These are phyloP conservation scores for Fraxinus velutina DNA, from an alignment of 305 asterid genomes.

Conservation along the genomic window DNA sequence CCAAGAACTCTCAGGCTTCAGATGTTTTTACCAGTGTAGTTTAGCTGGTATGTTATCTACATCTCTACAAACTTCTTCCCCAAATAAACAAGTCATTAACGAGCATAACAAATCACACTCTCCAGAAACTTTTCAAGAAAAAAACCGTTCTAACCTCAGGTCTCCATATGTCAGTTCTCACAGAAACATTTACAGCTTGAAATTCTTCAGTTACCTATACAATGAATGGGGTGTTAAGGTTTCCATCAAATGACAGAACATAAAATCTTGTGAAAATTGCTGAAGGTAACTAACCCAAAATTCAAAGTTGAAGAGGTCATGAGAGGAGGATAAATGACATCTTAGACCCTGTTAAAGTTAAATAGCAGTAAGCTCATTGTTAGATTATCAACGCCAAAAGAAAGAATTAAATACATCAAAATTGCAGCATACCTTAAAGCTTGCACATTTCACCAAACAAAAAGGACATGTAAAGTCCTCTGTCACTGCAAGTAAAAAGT, in stretches of 20 bases:
- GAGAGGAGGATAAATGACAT: slow-evolving; percentile 72
- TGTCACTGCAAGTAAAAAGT: slow-evolving; percentile 63
- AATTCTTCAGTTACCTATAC: slow-evolving; percentile 84
- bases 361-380: slow-evolving; percentile 27
- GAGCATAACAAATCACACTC: slow-evolving; percentile 16
- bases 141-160: slow-evolving; percentile 61
- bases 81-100: slow-evolving; percentile 2
- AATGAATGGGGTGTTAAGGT: slow-evolving; percentile 20
- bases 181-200: slow-evolving; percentile 94
- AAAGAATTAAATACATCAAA: slow-evolving; percentile 23
- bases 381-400: slow-evolving; percentile 16
- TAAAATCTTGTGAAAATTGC: slow-evolving; percentile 18
- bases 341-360: slow-evolving; percentile 72
- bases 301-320: slow-evolving; percentile 93
- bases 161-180: slow-evolving; percentile 78
- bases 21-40: slow-evolving; percentile 4
- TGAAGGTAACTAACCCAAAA: slow-evolving; percentile 82
- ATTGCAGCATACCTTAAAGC: slow-evolving; percentile 71
- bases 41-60: neutral
- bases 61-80: neutral
- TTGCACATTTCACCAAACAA: slow-evolving; percentile 94
- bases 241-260: slow-evolving; percentile 8
- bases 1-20: neutral
- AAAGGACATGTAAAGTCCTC: slow-evolving; percentile 98
- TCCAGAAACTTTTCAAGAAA: slow-evolving; percentile 7